These are phyloP conservation scores for Ophiostoma montium DNA, from an alignment of 2,329 filamentous ascomycete species.

Conservation along the genomic window DNA sequence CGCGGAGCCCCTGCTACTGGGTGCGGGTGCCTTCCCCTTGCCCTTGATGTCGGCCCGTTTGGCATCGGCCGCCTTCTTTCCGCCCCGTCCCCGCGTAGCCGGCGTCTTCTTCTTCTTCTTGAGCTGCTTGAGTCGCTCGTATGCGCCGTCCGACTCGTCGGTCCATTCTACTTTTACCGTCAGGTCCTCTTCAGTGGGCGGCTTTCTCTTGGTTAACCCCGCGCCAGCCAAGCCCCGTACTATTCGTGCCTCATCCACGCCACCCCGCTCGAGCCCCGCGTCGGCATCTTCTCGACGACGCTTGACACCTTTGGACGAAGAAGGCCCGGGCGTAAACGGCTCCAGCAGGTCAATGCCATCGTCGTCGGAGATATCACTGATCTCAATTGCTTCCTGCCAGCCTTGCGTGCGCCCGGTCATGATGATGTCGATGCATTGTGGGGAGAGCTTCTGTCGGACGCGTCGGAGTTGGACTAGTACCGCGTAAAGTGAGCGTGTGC, in stretches of 20 bases:
- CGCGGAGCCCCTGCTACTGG: too few species aligned
- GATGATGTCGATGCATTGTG: not conserved
- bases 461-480: not conserved
- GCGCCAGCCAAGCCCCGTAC: too few species aligned
- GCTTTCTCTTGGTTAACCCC: not conserved
- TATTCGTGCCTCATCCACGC: too few species aligned
- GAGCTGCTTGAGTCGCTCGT: constrained; percentile 35
- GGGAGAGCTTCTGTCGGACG: not conserved
- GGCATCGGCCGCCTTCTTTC: constrained; percentile 19
- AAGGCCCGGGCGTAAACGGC: constrained; percentile 1
- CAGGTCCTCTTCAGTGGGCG: constrained; percentile 21
- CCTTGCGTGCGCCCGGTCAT: constrained; percentile 6
- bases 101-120: constrained; percentile 46
- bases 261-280: constrained; percentile 10
- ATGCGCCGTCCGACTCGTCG: constrained; percentile 46
- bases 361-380: constrained; percentile 7
- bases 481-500: constrained; percentile 7
- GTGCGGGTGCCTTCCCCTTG: constrained; percentile 36
- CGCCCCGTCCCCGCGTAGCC: constrained; percentile 10
- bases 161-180: constrained; percentile 30
- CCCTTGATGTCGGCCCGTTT: constrained; percentile 28
- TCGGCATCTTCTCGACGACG: constrained; percentile 17
- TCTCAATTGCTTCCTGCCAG: constrained; percentile 1
- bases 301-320: constrained; percentile 2
- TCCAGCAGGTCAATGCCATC: not conserved